Evolutionary conservation across 2,329 filamentous ascomycete species (phyloP).

Genomic region (Pseudogymnoascus sp.): DNA sequence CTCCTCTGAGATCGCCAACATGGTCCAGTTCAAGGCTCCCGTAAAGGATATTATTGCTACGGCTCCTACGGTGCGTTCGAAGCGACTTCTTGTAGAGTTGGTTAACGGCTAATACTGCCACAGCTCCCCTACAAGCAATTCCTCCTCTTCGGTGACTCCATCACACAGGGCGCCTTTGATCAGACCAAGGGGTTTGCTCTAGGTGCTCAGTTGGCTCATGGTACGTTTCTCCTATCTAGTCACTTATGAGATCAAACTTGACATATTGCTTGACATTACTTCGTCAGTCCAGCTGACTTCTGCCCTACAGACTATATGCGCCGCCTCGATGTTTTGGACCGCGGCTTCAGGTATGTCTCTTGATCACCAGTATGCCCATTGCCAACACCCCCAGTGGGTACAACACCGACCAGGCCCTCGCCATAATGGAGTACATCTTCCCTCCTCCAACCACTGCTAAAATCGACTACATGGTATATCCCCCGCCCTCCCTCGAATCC

Average conservation of each 20-base stretch:
- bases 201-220: constrained; percentile 55
- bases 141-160: constrained; percentile 83
- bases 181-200: constrained; percentile 64
- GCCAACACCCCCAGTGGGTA: constrained; percentile 49
- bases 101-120: background rate
- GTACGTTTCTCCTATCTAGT: constrained; percentile 38
- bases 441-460: constrained; percentile 53
- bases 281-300: background rate
- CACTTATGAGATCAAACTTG: background rate
- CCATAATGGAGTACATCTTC: constrained; percentile 61
- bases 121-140: constrained; percentile 40
- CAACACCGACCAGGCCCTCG: constrained; percentile 67
- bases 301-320: constrained; percentile 58
- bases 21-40: background rate
- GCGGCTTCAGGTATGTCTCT: constrained; percentile 57
- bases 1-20: background rate
- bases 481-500: background rate
- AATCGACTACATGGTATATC: constrained; percentile 58
- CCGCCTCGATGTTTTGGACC: constrained; percentile 77
- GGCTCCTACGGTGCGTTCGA: background rate
- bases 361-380: background rate
- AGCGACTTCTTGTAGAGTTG: too few relatives aligned
- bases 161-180: constrained; percentile 62
- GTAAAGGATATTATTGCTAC: background rate
- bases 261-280: background rate